phyloP scores from a whole-genome alignment of 73 alveolate genomes.

The Uronychia binucleata region DNA sequence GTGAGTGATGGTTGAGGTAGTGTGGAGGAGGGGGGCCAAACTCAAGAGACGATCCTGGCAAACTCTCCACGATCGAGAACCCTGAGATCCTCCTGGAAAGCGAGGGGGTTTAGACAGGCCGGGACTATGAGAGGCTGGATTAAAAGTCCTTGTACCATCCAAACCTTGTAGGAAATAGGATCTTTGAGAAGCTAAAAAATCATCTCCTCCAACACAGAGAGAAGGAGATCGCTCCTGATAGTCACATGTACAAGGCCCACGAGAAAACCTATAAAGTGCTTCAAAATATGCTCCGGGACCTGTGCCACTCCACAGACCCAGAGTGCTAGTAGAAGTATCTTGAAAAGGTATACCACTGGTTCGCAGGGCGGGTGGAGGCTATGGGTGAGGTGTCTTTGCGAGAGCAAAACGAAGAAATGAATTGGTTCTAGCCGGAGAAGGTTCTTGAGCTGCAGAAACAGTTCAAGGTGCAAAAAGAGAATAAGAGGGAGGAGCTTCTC shows the following conservation, averaged over 20 bases:
- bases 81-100: too few species aligned
- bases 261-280: not conserved
- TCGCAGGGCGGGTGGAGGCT: conserved; percentile 1
- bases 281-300: conserved; percentile 20
- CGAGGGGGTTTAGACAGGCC: too few species aligned
- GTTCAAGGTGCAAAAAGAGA: conserved; percentile 6
- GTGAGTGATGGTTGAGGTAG: too few species aligned
- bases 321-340: conserved; percentile 9
- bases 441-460: not conserved
- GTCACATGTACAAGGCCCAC: not conserved
- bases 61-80: too few species aligned
- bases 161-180: conserved; percentile 1
- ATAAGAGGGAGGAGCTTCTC: not conserved
- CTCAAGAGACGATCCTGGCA: too few species aligned
- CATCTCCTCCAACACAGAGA: not conserved
- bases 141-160: not conserved
- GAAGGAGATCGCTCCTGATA: not conserved
- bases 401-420: not conserved
- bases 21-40: too few species aligned
- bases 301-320: conserved; percentile 9
- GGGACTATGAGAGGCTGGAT: too few species aligned
- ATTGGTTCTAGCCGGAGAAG: not conserved
- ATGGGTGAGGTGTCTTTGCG: conserved; percentile 3
- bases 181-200: conserved; percentile 3
- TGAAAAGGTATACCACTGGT: conserved; percentile 20